These are phyloP conservation scores for Hypoxylon fuscum DNA, from an alignment of 495 filamentous ascomycete genomes.

Conservation along the genomic window DNA sequence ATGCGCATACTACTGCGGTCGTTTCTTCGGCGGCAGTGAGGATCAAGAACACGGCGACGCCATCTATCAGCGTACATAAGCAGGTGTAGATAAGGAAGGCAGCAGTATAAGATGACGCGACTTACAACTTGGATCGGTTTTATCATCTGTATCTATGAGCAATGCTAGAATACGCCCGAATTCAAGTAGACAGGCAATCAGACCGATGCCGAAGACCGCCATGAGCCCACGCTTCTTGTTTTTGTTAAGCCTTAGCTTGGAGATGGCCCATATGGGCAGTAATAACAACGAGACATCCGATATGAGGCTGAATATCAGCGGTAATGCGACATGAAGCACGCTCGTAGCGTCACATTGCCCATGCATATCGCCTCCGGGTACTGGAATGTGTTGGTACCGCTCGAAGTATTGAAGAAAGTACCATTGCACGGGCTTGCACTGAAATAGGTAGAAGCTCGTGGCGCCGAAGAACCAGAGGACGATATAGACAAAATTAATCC, in stretches of 20 bases:
- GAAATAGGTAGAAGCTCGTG: conserved; percentile 45
- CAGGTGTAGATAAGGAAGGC: no score
- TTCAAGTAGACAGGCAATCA: conserved; percentile 39
- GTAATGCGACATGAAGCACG: conserved; percentile 38
- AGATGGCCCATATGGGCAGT: conserved; percentile 44
- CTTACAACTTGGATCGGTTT: conserved; percentile 46
- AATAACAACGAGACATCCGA: conserved; percentile 34
- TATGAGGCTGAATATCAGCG: conserved; percentile 32
- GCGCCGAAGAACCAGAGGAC: conserved; percentile 44
- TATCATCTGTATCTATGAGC: conserved; percentile 41
- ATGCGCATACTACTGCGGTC: conserved; percentile 39
- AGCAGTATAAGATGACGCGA: no score
- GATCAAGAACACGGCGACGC: conserved; percentile 37
- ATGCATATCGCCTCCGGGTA: conserved; percentile 21
- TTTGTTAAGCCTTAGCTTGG: conserved; percentile 35
- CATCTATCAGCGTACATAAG: conserved; percentile 18
- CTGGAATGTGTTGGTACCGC: conserved; percentile 18
- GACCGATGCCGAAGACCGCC: conserved; percentile 44
- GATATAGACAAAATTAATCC: conserved; percentile 45
- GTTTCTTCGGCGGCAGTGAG: conserved; percentile 42
- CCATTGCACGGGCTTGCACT: conserved; percentile 44
- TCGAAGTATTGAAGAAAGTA: conserved; percentile 43
- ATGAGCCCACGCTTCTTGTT: conserved; percentile 45
- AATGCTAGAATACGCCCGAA: conserved; percentile 34
- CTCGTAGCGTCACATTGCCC: conserved; percentile 45